Evolutionary conservation across 768 basidiomycete genomes (phyloP), one percentile per base, ranked within the genome.

Genomic region (Chalciporus piperatus): DNA sequence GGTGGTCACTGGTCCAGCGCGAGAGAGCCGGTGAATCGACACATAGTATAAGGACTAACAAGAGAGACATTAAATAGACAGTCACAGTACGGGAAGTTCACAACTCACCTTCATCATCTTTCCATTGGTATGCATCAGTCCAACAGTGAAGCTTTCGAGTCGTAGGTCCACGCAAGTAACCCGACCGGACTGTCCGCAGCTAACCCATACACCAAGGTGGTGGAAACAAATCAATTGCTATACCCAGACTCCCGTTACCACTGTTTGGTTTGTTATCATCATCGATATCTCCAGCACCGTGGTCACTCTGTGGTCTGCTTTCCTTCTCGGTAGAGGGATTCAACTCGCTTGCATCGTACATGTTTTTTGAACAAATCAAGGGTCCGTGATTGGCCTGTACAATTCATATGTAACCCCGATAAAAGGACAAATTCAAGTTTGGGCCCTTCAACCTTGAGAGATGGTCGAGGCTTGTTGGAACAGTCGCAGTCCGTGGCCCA

Each of bases 341-440:
- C 9, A 52, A 63, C 17, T 73, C 70, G 1, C 61, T 71, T 17
- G 67, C 68, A 13, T 71, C 70, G 70, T 74, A 52, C 33, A 65
- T 49, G 23, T 14, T 1, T 27, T 27, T 6, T 25, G 40, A 38
- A 17, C 3, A 13, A 22, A 20, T 12, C 41, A 25, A 4, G 65
- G 68, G 7, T 62, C 68, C 8, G 65, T 74, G 2, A 67, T 70
- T 14, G 67, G 68, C 9, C 48, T 74, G 4, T 70, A 74, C 48
- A 59, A 70, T 9, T 74, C 72, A n/a, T 72, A 73, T 35, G 66
- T 66, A 13, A 69, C 71, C 19, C 72, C 68, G 1, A 70, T 75
- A 71, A 6, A 58, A 63, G 30, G 53, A 62, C n/a, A 63, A 60
- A 30, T 60, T 75, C 37, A 50, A 57, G 19, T 73, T 71, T 12